Percentiles rank a stretch among this genome's conserved stretches.
Conservation (phyloP, 2,329 filamentous ascomycete species). For the Metarhizium sp. region DNA sequence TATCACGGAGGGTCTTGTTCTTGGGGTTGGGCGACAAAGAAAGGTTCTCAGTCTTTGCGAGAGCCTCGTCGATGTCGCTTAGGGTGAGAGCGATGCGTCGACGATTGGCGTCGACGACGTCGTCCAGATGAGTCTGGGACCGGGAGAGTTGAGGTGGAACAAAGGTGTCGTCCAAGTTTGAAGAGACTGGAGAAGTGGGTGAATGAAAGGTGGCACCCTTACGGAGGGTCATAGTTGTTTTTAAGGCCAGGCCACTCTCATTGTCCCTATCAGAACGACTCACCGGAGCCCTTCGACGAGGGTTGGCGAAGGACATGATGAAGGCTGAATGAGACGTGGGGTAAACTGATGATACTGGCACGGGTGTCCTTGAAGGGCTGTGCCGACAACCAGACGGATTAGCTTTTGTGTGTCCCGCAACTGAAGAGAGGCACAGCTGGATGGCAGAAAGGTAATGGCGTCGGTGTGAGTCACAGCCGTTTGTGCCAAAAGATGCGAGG, state of each 20-base stretch:
- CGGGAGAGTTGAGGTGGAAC: conserved; percentile 49
- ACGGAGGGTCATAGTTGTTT: conserved; percentile 40
- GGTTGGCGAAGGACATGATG: conserved; percentile 39
- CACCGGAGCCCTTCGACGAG: conserved; percentile 35
- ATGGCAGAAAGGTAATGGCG: conserved; percentile 1
- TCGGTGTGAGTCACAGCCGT: conserved; percentile 1
- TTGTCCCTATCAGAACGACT: conserved; percentile 26
- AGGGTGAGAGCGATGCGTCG: conserved; percentile 60
- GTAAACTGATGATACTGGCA: neutral
- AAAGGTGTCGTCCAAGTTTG: conserved; percentile 30
- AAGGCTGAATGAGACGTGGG: neutral
- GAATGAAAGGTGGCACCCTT: conserved; percentile 64
- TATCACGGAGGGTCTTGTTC: conserved; percentile 35
- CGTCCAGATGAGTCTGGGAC: conserved; percentile 61
- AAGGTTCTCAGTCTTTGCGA: conserved; percentile 36
- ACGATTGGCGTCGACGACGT: conserved; percentile 60
- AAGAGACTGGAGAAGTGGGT: conserved; percentile 33
- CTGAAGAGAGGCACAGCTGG: neutral
- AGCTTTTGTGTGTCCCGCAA: neutral
- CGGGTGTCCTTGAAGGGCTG: conserved; percentile 2
- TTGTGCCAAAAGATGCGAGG: neutral
- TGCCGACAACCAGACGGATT: neutral
- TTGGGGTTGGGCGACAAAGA: conserved; percentile 27
- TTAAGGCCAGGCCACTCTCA: conserved; percentile 23
- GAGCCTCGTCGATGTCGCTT: conserved; percentile 54